Conservation (phyloP, 2,329 filamentous ascomycete genomes). For the Trichoderma atrobrunneum region DNA sequence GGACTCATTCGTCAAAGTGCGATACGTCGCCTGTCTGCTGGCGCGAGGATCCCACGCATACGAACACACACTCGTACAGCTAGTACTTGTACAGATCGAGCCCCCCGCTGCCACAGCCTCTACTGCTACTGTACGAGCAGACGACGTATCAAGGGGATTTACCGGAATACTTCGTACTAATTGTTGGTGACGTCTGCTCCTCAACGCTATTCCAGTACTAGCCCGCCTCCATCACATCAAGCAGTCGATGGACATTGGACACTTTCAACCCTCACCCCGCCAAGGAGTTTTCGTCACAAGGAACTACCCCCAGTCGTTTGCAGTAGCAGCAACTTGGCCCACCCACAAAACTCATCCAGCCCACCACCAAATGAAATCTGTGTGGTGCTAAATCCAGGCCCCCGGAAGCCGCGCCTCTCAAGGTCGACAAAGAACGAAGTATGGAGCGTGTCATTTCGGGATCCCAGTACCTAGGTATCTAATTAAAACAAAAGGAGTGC, state of each 20-base stretch:
- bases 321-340: conserved; percentile 10
- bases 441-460: conserved; percentile 5
- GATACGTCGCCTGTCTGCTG: not conserved
- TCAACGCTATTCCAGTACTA: conserved; percentile 2
- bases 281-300: conserved; percentile 9
- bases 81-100: not conserved
- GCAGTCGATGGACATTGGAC: conserved; percentile 8
- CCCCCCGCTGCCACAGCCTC: not conserved
- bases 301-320: conserved; percentile 16
- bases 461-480: conserved; percentile 18
- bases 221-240: conserved; percentile 9
- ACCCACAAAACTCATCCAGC: conserved; percentile 17
- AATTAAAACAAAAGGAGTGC: conserved; percentile 20
- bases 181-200: conserved; percentile 3
- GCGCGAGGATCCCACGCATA: not conserved
- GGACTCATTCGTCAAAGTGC: conserved; percentile 2
- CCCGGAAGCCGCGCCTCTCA: conserved; percentile 6
- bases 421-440: conserved; percentile 8
- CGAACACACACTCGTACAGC: not conserved
- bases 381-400: conserved; percentile 11
- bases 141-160: not conserved
- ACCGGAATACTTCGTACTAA: not conserved
- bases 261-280: conserved; percentile 15
- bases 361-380: conserved; percentile 15
- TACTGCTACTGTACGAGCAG: not conserved